These are phyloP conservation scores for Thinopyrum elongatum DNA, from an alignment of 176 grass and related monocot species.

Conservation along the genomic window DNA sequence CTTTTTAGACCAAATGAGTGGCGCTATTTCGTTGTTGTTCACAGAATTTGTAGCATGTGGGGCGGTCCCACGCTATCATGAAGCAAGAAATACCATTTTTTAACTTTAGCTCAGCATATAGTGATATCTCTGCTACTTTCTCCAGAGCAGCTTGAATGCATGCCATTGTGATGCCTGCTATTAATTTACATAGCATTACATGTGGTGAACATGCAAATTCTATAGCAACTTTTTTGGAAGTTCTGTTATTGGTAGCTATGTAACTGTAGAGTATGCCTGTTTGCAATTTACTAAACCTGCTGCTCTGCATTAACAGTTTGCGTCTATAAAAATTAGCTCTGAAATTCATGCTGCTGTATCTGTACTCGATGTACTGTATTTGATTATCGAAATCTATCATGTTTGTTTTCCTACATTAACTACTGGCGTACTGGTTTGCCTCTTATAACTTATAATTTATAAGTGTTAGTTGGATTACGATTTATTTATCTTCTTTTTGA, in stretches of 20 bases:
- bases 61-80: neutral
- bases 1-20: neutral
- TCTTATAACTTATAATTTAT: slow-evolving; percentile 2
- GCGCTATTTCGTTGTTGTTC: slow-evolving; percentile 26
- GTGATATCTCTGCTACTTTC: slow-evolving; percentile 2
- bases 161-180: neutral
- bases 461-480: neutral
- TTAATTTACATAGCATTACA: slow-evolving; percentile 5
- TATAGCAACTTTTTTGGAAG: slow-evolving; percentile 2
- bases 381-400: neutral
- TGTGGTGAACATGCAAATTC: slow-evolving; percentile 8
- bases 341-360: slow-evolving; percentile 9
- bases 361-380: neutral
- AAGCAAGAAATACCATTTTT: neutral
- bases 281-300: slow-evolving; percentile 21
- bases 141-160: neutral
- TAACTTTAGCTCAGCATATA: neutral
- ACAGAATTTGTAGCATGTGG: neutral
- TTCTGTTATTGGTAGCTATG: slow-evolving; percentile 15
- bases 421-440: neutral
- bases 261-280: neutral
- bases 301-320: neutral
- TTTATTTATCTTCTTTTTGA: slow-evolving; percentile 7
- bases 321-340: slow-evolving; percentile 19
- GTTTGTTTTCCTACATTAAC: slow-evolving; percentile 11